Evolutionary conservation across 768 basidiomycete species (phyloP).

Genomic region (Boletus fagicola): DNA sequence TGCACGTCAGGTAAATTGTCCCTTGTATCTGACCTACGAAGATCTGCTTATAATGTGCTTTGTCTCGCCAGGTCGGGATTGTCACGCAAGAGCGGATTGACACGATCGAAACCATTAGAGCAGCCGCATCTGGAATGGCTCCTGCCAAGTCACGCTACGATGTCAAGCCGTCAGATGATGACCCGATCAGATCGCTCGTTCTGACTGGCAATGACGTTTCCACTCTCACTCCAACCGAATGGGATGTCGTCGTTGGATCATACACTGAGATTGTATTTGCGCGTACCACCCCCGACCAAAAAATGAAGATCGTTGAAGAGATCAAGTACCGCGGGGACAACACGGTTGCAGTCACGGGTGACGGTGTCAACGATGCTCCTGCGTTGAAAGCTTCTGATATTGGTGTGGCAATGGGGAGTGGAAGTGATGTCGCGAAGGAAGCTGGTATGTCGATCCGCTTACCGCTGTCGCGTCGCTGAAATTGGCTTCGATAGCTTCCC

Average conservation of each 20-base stretch:
- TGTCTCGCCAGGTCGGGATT: constrained; percentile 39
- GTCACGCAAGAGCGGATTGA: constrained; percentile 41
- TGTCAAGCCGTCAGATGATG: constrained; percentile 39
- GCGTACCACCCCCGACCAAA: constrained; percentile 56
- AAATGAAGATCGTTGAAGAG: constrained; percentile 55
- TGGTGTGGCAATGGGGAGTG: constrained; percentile 51
- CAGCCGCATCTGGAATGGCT: constrained; percentile 12
- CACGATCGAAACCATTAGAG: constrained; percentile 27
- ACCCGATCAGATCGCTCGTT: constrained; percentile 39
- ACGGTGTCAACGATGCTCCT: constrained; percentile 55
- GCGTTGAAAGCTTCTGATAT: constrained; percentile 54
- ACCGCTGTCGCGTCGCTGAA: not conserved
- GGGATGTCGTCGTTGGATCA: constrained; percentile 37
- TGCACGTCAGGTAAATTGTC: constrained; percentile 40
- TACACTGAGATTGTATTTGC: constrained; percentile 53
- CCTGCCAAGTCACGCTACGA: constrained; percentile 16
- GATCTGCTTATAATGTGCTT: not conserved
- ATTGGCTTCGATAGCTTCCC: constrained; percentile 29
- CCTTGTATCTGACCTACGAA: not conserved
- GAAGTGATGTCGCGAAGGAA: constrained; percentile 52
- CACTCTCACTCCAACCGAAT: constrained; percentile 35
- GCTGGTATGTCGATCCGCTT: constrained; percentile 38
- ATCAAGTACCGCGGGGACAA: constrained; percentile 47
- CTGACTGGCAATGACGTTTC: constrained; percentile 46
- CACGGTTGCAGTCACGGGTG: constrained; percentile 54